Base-by-base conservation (phyloP, 2,329 filamentous ascomycete genomes). In the Trichoderma polysporum region DNA sequence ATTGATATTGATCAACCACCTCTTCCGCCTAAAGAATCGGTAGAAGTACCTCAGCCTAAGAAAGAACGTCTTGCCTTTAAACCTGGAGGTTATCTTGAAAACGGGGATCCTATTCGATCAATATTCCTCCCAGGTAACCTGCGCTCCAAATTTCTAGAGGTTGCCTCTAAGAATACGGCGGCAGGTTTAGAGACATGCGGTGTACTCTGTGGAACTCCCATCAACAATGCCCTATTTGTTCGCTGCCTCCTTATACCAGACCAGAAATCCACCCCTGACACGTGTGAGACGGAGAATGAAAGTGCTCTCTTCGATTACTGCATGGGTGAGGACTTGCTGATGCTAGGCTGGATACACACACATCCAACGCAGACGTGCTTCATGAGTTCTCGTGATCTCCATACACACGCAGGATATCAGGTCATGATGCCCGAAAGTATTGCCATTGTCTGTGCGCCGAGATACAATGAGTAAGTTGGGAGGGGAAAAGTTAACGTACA, bases 311-410 rank as follows among this genome's bases (percentile, higher is more conserved):
- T 97, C 72, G 93, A 97, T 66, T 97, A 94, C 76, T 96, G 94
- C 75, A 91, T 95, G 73, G 85, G 84, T 5, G 88, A 97, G 74
- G 91, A 96, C 68, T 79, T 98, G 39, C 87, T 97, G 77, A 88
- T 97, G 62, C 85, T 97, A 5, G 94, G 94, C 45, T 99, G 95
- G 95, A 99, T 99, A 69, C 95, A 99, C 76, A 99, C 95, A 0
- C 95, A 99, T 77, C 95, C 95, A 0, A 93, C 91, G 0, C 95
- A 99, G 80, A 96, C 93, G 0, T 99, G 95, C 78, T 99, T 99
- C 77, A 96, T 99, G 92, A 97, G 93, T 76, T 95, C 91, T 57
- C 85, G 94, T 58, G 95, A 99, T 75, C 76, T 98, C 71, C 95
- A 99, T 76, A 99, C 96, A 0, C 94, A 97, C 75, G 90, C 90